phyloP scores from a whole-genome alignment of 768 basidiomycete species.

The Rhodotorula diobovata region DNA sequence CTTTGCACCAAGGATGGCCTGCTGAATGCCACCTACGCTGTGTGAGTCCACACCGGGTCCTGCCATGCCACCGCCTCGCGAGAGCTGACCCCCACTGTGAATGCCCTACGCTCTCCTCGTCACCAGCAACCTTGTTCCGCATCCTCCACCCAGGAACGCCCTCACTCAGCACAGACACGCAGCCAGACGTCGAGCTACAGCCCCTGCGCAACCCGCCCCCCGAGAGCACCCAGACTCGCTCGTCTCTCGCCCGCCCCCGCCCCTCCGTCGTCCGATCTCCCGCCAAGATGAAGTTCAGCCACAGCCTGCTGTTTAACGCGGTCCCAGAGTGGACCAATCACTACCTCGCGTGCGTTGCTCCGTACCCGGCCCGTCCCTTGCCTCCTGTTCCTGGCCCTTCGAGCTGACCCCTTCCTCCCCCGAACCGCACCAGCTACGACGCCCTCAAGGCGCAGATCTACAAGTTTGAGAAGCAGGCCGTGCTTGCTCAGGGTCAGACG shows the following conservation, averaged over 20 bases:
- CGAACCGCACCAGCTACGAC: conserved; percentile 55
- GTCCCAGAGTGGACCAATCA: conserved; percentile 90
- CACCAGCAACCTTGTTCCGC: neutral
- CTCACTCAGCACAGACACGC: no score
- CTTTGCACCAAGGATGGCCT: neutral
- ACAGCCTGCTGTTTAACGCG: conserved; percentile 81
- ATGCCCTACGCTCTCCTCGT: no score
- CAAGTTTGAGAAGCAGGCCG: conserved; percentile 72
- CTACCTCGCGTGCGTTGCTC: conserved; percentile 79
- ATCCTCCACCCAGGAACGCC: neutral
- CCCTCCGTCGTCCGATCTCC: neutral
- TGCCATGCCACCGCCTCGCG: no score
- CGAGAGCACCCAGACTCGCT: neutral
- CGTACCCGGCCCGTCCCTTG: neutral
- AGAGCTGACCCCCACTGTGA: neutral
- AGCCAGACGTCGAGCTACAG: neutral
- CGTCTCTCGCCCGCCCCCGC: neutral
- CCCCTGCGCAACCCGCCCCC: neutral
- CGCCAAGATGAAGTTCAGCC: conserved; percentile 42
- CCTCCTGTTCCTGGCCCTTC: neutral
- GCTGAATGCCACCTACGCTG: neutral
- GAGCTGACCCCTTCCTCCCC: neutral
- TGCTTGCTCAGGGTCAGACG: conserved; percentile 46
- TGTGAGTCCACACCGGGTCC: no score
- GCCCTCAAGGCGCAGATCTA: conserved; percentile 67